Evolutionary conservation across 352 stramenopile species (phyloP).

Genomic region (Phytophthora sp.): DNA sequence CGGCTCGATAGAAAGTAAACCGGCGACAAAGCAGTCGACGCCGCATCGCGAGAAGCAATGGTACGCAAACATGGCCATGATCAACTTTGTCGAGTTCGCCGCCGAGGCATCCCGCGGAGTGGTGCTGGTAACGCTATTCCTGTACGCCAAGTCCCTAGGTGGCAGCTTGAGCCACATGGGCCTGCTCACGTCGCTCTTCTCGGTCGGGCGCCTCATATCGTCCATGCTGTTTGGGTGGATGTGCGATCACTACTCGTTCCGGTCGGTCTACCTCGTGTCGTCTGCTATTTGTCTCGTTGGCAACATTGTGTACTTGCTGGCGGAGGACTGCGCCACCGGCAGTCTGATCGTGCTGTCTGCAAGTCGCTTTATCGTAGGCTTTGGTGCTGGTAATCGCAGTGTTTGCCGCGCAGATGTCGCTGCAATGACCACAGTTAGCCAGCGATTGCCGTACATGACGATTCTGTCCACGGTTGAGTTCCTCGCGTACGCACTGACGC

Average conservation of each 20-base stretch:
- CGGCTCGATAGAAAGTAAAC: conserved; percentile 15
- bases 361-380: conserved; percentile 76
- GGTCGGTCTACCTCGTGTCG: conserved; percentile 72
- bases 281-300: conserved; percentile 62
- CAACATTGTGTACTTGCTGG: conserved; percentile 70
- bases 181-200: conserved; percentile 77
- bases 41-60: conserved; percentile 34
- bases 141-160: conserved; percentile 78
- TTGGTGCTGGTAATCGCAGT: conserved; percentile 74
- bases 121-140: conserved; percentile 74
- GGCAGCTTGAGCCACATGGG: conserved; percentile 70
- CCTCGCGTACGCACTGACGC: conserved; percentile 74
- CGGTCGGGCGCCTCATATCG: conserved; percentile 70
- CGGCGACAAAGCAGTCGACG: neutral
- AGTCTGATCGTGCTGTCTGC: conserved; percentile 54
- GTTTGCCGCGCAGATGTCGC: conserved; percentile 79
- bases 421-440: conserved; percentile 61
- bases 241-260: conserved; percentile 78
- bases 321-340: conserved; percentile 54
- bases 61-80: conserved; percentile 73
- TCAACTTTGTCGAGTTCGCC: conserved; percentile 83
- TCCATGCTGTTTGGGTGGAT: conserved; percentile 80
- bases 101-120: conserved; percentile 73
- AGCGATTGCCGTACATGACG: conserved; percentile 71
- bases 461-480: conserved; percentile 82